Percentiles rank a stretch among this genome's conserved stretches.
These are phyloP conservation scores for Phytophthora hibernalis DNA, from an alignment of 352 stramenopile genomes.

Conservation along the genomic window DNA sequence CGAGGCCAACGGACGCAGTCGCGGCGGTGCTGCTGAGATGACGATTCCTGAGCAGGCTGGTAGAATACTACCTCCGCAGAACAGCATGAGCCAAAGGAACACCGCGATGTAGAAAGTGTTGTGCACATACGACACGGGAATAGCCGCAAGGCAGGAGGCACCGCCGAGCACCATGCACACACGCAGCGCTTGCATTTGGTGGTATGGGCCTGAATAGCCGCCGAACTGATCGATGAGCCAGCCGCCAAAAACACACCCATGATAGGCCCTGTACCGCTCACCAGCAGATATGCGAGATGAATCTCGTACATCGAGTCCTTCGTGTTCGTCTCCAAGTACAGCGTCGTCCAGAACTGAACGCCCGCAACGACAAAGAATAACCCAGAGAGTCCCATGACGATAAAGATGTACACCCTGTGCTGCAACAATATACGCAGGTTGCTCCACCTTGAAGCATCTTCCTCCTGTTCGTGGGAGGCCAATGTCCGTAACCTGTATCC, in stretches of 20 bases:
- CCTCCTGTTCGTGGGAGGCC: constrained; percentile 20
- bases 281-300: constrained; percentile 76
- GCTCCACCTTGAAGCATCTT: constrained; percentile 45
- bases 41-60: constrained; percentile 87
- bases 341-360: constrained; percentile 87
- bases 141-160: constrained; percentile 50
- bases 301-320: constrained; percentile 81
- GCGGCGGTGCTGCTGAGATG: constrained; percentile 71
- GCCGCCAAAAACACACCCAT: constrained; percentile 88
- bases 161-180: constrained; percentile 78
- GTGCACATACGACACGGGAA: constrained; percentile 77
- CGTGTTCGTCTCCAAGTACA: constrained; percentile 86
- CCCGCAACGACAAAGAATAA: constrained; percentile 87
- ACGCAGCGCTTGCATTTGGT: constrained; percentile 71
- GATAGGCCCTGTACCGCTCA: constrained; percentile 80
- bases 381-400: constrained; percentile 81
- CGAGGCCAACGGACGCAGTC: constrained; percentile 71
- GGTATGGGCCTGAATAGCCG: constrained; percentile 71
- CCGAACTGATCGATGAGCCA: constrained; percentile 85
- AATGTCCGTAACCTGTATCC: constrained; percentile 30
- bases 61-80: constrained; percentile 75
- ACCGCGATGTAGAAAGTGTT: constrained; percentile 69
- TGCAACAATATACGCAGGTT: constrained; percentile 62
- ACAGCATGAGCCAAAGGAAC: constrained; percentile 88
- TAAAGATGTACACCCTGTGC: constrained; percentile 75